Evolutionary conservation across 208 protist species (phyloP), one percentile per base, ranked within the genome.

Genomic region (Crithidia sp.): DNA sequence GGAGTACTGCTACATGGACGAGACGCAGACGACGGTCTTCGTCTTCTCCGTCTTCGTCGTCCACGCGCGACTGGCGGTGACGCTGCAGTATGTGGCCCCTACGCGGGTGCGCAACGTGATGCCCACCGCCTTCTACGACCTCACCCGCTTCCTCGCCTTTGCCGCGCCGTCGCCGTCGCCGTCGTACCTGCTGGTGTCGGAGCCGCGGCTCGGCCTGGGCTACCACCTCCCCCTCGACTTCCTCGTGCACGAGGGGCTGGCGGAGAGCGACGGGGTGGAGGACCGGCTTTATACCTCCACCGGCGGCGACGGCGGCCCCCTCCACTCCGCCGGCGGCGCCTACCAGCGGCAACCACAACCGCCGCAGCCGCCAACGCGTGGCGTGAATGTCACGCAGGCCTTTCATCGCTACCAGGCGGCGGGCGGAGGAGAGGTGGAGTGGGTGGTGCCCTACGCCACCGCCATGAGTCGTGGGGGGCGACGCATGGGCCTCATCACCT

Each of bases 1-100:
- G 19, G 89, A 96, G 82, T 94, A 94, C 76, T 94, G 89, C 80
- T 96, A 96, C 76, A 52, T 93, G 44, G 86, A 94, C 58, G 81
- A 69, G n/a, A 60, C 79, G 7, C 68, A 67, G 36, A 67, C 16
- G 43, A 76, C 71, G 70, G 66, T 89, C 73, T 92, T 85, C 57
- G 88, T 84, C n/a, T 87, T 96, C 54, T 82, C 89, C 49, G 56
- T 92, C 12, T 96, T 96, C 66, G 55, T 92, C 40, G 87, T 85
- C 17, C 73, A 91, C 56, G 79, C 83, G 55, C 67, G 79, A 5
- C 75, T 96, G 6, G 91, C 89, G 5, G 68, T 96, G 50, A 93
- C 91, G 7, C 82, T 93, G 55, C 91, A 96, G 82, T 96, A 94
- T 67, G 73, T 82, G 19, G 85, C 92, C 7, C 74, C 76, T 41